These are phyloP conservation scores for Vararia minispora DNA, from an alignment of 768 basidiomycete genomes.

Conservation along the genomic window DNA sequence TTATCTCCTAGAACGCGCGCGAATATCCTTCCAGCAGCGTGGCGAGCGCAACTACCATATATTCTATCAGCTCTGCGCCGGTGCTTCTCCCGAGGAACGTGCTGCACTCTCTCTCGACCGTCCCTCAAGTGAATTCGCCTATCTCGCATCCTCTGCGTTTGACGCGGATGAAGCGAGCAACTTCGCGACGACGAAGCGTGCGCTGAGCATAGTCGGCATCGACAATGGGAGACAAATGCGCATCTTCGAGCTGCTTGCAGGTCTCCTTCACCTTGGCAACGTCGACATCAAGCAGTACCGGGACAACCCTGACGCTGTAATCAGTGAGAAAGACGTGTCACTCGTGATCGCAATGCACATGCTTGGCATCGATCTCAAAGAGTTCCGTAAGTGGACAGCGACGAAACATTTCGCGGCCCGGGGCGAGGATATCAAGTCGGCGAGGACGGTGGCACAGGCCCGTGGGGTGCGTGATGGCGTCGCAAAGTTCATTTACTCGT, in stretches of 20 bases:
- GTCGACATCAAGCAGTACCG: constrained; percentile 77
- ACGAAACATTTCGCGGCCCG: constrained; percentile 94
- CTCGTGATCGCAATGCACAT: constrained; percentile 75
- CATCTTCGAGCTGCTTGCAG: constrained; percentile 86
- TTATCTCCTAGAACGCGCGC: constrained; percentile 91
- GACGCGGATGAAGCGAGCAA: constrained; percentile 95
- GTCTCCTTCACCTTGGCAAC: constrained; percentile 90
- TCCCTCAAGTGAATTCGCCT: constrained; percentile 78
- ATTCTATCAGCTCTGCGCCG: constrained; percentile 95
- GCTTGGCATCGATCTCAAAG: constrained; percentile 75
- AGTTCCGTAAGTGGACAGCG: constrained; percentile 97
- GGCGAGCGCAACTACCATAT: constrained; percentile 98
- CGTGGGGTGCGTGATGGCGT: constrained; percentile 91
- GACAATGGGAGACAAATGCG: constrained; percentile 96
- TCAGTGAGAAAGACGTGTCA: constrained; percentile 73
- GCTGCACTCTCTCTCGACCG: constrained; percentile 84
- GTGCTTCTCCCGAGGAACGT: constrained; percentile 85
- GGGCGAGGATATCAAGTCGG: constrained; percentile 86
- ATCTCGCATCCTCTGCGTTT: constrained; percentile 73
- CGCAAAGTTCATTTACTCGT: constrained; percentile 95
- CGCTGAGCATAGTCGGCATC: constrained; percentile 91
- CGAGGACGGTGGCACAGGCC: constrained; percentile 76
- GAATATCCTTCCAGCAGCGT: constrained; percentile 91
- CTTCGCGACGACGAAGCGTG: constrained; percentile 84
- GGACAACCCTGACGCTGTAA: constrained; percentile 66